Evolutionary conservation across 2,329 filamentous ascomycete genomes (phyloP), one percentile per base, ranked within the genome.

Genomic region (Cytospora chrysosperma): DNA sequence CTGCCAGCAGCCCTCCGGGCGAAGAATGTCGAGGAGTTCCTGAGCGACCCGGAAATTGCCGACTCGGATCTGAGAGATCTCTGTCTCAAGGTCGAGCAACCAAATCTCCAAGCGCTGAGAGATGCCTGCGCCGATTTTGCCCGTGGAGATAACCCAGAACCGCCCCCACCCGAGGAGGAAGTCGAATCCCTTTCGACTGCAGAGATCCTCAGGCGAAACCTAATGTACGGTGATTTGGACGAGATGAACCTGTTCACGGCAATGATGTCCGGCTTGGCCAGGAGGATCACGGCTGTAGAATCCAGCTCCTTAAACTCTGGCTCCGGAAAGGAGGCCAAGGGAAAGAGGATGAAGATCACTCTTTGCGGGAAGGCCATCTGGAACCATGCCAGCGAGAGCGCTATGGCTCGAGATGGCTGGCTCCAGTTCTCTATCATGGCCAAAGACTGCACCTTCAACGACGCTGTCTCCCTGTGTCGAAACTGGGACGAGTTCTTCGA

Each of bases 401-500:
- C 79, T 4, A 78, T 82, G 74, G 76, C 73, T 54, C 73, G 79
- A 59, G 76, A 78, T 30, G 80, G 80, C 4, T 83, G 80, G 81
- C 72, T 80, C 26, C 80, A 82, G 34, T 83, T 82, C 68, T 80
- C 77, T 26, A 73, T 82, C 65, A 76, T 82, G 67, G 79, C 80
- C 2, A 82, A 80, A 68, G 78, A 80, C 57, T 81, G 78, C 59
- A 70, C 72, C 54, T 73, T 83, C 5, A 72, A 74, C 54, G 74
- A 81, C 51, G 79, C 78, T 4, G 74, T 81, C 26, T 69, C 75
- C n/a, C 73, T 82, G 13, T 82, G 80, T 66, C 75, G 79, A 28
- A 79, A 79, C 68, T 82, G 79, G 80, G 76, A 80, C 49, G 81
- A 82, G 67, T 80, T 82, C 67, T 81, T 76, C 61, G 77, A 82